Percentiles rank a stretch among this genome's conserved stretches.
Conservation (phyloP, 345 rosid genomes). For the Eucalyptus guilfoylei region DNA sequence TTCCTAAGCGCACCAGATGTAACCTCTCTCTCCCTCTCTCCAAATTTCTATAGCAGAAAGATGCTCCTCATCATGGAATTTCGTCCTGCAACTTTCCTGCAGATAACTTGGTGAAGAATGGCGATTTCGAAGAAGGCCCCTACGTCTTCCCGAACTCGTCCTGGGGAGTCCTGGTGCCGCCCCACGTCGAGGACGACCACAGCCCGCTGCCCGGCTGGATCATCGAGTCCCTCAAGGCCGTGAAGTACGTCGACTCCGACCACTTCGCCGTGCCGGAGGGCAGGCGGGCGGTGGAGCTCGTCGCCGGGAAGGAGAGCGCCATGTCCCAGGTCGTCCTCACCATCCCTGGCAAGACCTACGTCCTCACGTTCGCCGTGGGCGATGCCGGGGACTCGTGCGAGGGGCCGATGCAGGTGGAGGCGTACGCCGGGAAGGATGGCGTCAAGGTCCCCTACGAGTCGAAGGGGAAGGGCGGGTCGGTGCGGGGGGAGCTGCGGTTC, state of each 20-base stretch:
- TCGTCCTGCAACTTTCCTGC: background rate
- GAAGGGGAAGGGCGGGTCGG: slow-evolving; percentile 53
- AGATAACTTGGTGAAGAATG: slow-evolving; percentile 44
- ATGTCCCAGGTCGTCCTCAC: slow-evolving; percentile 39
- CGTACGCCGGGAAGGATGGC: slow-evolving; percentile 23
- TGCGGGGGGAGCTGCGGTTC: slow-evolving; percentile 23
- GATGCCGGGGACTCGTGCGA: slow-evolving; percentile 39
- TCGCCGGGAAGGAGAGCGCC: slow-evolving; percentile 64
- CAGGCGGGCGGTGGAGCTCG: slow-evolving; percentile 45
- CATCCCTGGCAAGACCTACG: slow-evolving; percentile 14
- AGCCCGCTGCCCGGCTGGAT: slow-evolving; percentile 62
- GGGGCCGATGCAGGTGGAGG: slow-evolving; percentile 49
- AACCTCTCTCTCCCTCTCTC: background rate
- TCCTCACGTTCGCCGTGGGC: slow-evolving; percentile 38
- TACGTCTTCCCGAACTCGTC: slow-evolving; percentile 25
- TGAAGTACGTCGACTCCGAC: slow-evolving; percentile 41
- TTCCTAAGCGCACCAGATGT: slow-evolving; percentile 32
- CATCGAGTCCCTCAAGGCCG: slow-evolving; percentile 62
- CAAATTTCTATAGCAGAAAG: background rate
- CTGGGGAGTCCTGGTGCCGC: slow-evolving; percentile 55
- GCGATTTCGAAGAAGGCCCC: slow-evolving; percentile 64
- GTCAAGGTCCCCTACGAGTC: slow-evolving; percentile 28
- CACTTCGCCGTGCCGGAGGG: slow-evolving; percentile 51
- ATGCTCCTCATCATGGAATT: background rate
- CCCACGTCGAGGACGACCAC: slow-evolving; percentile 47